Percentiles rank a stretch among this genome's conserved stretches.
Conservation (phyloP, 306 rosid genomes). For the Trichosanthes truncata region DNA sequence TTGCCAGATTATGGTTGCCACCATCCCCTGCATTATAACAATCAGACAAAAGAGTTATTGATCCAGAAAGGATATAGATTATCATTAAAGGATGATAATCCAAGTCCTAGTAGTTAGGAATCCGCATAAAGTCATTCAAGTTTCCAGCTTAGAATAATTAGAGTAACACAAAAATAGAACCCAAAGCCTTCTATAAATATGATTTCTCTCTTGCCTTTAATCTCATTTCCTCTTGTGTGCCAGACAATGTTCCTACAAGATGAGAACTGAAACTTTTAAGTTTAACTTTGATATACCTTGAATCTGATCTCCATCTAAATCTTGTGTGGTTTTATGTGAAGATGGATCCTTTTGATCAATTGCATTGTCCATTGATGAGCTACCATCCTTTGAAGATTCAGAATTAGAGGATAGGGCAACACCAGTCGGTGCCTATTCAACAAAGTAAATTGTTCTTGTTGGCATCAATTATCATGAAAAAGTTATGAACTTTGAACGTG, state of each 20-base stretch:
- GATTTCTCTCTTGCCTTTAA: background rate
- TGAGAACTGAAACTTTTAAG: background rate
- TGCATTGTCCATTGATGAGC: constrained; percentile 21
- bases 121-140: background rate
- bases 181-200: background rate
- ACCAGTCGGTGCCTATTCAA: constrained; percentile 39
- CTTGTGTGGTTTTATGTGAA: constrained; percentile 21
- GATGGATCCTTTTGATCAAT: constrained; percentile 27
- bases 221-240: background rate
- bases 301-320: constrained; percentile 14
- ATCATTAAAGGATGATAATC: background rate
- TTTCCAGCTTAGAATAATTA: background rate
- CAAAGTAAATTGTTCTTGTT: background rate
- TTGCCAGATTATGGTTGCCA: constrained; percentile 15
- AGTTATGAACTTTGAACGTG: background rate
- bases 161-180: background rate
- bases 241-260: background rate
- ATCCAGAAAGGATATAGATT: background rate
- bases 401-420: constrained; percentile 56
- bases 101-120: background rate
- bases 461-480: background rate
- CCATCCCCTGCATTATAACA: constrained; percentile 29
- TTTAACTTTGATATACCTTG: constrained; percentile 7
- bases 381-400: constrained; percentile 25
- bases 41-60: background rate